Base-by-base conservation (phyloP, 2,329 filamentous ascomycete genomes). In the Ilyonectria mors-panacis region DNA sequence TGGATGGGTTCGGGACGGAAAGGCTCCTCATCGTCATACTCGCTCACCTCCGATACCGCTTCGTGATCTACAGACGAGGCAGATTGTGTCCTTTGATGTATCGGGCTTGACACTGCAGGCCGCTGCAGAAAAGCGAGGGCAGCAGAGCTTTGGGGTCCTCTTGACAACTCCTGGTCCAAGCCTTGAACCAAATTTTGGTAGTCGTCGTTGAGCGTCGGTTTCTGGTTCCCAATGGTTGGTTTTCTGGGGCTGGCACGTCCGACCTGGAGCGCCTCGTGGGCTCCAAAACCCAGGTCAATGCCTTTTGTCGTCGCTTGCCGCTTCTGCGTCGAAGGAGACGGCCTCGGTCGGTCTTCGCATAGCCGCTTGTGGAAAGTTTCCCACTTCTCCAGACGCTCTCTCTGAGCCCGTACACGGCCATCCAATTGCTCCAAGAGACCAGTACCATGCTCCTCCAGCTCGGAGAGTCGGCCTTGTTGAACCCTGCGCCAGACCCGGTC, bases 381-480 rank as follows among this genome's bases (percentile, higher is more conserved):
- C 94, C 94, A 97, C 78, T 87, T 90, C 59, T 88, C 85, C 30
- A 97, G 79, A 44, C 94, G 88, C 50, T 87, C 85, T 60, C 87
- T 87, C 73, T 97, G 94, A 7, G 87, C 83, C 48, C 85, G 83
- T 0, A 96, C 88, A 15, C 93, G 87, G 21, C 81, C 80, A 60
- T 95, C 92, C 6, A 98, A 82, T 75, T 94, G 91, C 68, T 93
- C 87, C 21, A 97, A 76, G 1, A 94, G 80, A 0, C 90, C 88
- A 7, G 77, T 75, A 1, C 78, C 80, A 9, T 81, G 78, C 13
- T 85, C 83, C 62, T 91, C 87, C 9, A 92, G 78, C 72, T 92
- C 85, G 17, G 84, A 78, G 59, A 91, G 78, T 64, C 85, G 81
- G 9, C 89, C 90, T 28, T 87, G 81, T 58, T 91, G 88, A 3